Evolutionary conservation across 768 basidiomycete genomes (phyloP).

Genomic region (Mrakia frigida): DNA sequence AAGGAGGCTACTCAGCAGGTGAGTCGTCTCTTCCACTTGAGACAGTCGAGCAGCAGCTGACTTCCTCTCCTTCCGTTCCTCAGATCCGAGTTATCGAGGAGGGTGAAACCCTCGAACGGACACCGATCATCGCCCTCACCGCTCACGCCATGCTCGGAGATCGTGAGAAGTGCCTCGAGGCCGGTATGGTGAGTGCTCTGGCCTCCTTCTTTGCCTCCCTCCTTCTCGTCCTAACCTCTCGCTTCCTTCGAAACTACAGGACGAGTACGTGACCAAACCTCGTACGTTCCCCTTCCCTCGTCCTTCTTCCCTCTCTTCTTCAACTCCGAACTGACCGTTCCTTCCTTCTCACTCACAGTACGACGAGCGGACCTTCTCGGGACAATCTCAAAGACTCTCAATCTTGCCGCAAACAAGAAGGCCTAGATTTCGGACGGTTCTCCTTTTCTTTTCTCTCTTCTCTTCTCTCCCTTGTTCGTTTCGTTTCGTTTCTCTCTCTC

Average conservation of each 20-base stretch:
- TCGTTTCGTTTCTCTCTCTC: too few relatives aligned
- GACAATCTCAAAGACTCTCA: slow-evolving; percentile 38
- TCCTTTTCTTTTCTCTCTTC: too few relatives aligned
- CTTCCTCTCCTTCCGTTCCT: neutral
- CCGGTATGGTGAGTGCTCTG: slow-evolving; percentile 36
- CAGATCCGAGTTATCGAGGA: slow-evolving; percentile 64
- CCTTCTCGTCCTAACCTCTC: neutral
- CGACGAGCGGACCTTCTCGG: slow-evolving; percentile 42
- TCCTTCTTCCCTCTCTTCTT: neutral
- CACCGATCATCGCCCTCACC: slow-evolving; percentile 92
- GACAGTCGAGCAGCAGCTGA: neutral
- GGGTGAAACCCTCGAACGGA: slow-evolving; percentile 61
- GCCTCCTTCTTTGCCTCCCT: neutral
- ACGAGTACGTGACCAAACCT: slow-evolving; percentile 43
- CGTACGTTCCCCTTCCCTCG: slow-evolving; percentile 20
- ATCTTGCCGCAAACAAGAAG: slow-evolving; percentile 1
- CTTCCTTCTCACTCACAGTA: slow-evolving; percentile 38
- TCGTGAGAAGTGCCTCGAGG: slow-evolving; percentile 44
- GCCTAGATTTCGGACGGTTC: neutral
- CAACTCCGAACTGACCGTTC: slow-evolving; percentile 38
- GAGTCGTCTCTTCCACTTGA: slow-evolving; percentile 46
- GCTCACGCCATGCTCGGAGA: slow-evolving; percentile 72
- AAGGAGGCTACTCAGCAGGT: slow-evolving; percentile 87
- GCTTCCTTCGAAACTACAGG: slow-evolving; percentile 34
- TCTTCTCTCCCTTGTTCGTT: too few relatives aligned